Evolutionary conservation across 108 stramenopile species (phyloP).

Genomic region (Cyclotella baltica): DNA sequence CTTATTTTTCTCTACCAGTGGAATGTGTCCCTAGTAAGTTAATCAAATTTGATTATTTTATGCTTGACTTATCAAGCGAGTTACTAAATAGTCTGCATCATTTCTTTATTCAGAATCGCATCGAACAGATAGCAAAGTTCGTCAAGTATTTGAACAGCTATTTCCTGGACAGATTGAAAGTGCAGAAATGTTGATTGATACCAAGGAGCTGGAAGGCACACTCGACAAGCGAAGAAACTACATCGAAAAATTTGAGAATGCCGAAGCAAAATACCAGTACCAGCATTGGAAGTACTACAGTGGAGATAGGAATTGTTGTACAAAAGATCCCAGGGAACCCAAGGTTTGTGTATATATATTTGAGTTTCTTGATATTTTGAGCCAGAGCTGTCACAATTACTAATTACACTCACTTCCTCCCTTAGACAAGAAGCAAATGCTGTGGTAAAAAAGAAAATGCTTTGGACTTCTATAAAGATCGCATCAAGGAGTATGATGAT

Average conservation of each 20-base stretch:
- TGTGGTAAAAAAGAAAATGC: constrained; percentile 31
- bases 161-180: constrained; percentile 67
- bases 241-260: constrained; percentile 54
- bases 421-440: constrained; percentile 11
- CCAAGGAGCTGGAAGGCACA: constrained; percentile 32
- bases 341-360: constrained; percentile 14
- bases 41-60: background rate
- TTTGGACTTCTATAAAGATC: constrained; percentile 31
- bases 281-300: constrained; percentile 33
- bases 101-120: constrained; percentile 30
- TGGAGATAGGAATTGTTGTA: constrained; percentile 8
- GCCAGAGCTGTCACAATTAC: background rate
- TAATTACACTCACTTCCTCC: background rate
- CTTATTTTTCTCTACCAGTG: constrained; percentile 18
- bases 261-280: constrained; percentile 47
- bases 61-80: background rate
- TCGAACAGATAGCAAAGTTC: constrained; percentile 54
- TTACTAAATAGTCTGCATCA: background rate
- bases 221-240: constrained; percentile 41
- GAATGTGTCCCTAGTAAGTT: constrained; percentile 64
- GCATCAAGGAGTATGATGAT: constrained; percentile 15
- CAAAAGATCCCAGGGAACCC: constrained; percentile 23
- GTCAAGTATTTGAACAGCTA: constrained; percentile 59
- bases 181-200: constrained; percentile 65
- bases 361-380: background rate